These are phyloP conservation scores for Fraxinus excelsior DNA, from an alignment of 257 asterid genomes.

Conservation along the genomic window DNA sequence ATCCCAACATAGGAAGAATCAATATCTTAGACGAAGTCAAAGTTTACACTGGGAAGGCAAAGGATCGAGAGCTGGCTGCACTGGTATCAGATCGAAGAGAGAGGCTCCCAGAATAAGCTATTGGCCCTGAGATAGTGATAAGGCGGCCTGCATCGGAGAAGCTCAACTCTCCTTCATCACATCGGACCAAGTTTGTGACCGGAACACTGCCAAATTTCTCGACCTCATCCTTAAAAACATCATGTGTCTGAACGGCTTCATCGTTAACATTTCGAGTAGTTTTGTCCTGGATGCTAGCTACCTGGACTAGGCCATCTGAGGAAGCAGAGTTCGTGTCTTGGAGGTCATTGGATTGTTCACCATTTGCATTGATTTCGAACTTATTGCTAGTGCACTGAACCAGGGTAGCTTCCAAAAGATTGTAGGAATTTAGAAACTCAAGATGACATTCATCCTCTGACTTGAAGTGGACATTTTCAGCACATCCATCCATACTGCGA, in stretches of 20 bases:
- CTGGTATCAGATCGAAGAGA: slow-evolving; percentile 93
- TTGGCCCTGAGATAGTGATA: slow-evolving; percentile 65
- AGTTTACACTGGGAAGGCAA: slow-evolving; percentile 87
- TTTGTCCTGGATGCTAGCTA: slow-evolving; percentile 16
- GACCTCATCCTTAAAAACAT: slow-evolving; percentile 17
- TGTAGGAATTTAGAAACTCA: slow-evolving; percentile 16
- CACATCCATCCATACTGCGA: slow-evolving; percentile 12
- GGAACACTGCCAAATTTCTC: slow-evolving; percentile 27
- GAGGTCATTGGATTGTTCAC: slow-evolving; percentile 19
- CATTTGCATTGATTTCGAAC: slow-evolving; percentile 20
- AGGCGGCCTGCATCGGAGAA: slow-evolving; percentile 61
- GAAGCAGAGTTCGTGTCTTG: slow-evolving; percentile 23
- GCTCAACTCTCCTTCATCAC: slow-evolving; percentile 72
- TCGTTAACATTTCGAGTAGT: slow-evolving; percentile 7
- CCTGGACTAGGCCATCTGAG: slow-evolving; percentile 17
- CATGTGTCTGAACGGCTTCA: slow-evolving; percentile 25
- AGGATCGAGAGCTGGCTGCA: slow-evolving; percentile 79
- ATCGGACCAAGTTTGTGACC: slow-evolving; percentile 29
- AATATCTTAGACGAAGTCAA: not conserved
- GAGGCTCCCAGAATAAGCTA: slow-evolving; percentile 65
- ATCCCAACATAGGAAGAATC: not conserved
- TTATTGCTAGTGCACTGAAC: slow-evolving; percentile 23
- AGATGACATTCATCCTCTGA: slow-evolving; percentile 14
- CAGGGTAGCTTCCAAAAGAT: slow-evolving; percentile 16
- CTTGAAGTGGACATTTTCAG: slow-evolving; percentile 21